phyloP scores from a whole-genome alignment of 768 basidiomycete species.

The Rubroboletus satanas region DNA sequence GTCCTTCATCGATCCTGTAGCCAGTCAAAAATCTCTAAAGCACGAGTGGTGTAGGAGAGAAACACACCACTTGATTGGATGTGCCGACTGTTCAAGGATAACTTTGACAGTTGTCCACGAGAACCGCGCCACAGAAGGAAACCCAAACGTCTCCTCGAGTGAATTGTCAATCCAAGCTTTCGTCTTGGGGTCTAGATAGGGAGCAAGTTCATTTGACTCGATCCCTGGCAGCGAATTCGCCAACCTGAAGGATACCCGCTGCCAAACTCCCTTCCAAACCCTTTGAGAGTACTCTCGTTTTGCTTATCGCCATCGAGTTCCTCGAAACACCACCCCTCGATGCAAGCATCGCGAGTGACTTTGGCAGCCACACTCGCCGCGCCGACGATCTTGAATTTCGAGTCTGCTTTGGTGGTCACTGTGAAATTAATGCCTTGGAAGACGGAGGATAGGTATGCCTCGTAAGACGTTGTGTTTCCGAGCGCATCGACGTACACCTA shows the following conservation, averaged over 20 bases:
- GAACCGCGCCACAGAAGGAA: constrained; percentile 85
- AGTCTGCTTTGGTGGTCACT: constrained; percentile 89
- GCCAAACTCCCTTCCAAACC: constrained; percentile 47
- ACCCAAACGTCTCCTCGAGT: constrained; percentile 88
- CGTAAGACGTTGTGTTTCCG: constrained; percentile 81
- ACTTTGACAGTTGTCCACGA: constrained; percentile 94
- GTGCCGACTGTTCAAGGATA: constrained; percentile 73
- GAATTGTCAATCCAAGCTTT: constrained; percentile 76
- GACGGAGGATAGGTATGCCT: constrained; percentile 70
- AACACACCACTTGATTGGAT: constrained; percentile 74
- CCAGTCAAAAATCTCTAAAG: not conserved
- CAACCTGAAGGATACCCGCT: constrained; percentile 91
- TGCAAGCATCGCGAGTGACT: constrained; percentile 88
- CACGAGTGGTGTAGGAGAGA: not conserved
- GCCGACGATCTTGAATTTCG: constrained; percentile 94
- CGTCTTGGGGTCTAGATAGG: constrained; percentile 80
- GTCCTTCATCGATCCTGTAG: constrained; percentile 78
- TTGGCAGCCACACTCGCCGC: constrained; percentile 99
- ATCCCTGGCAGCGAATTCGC: not conserved
- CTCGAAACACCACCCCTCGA: constrained; percentile 82
- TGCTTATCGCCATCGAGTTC: constrained; percentile 40
- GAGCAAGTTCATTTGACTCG: not conserved
- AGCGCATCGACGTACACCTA: constrained; percentile 97
- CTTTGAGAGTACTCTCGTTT: not conserved
- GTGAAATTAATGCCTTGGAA: constrained; percentile 88